These are phyloP conservation scores for Suhomyces canberraensis DNA, from an alignment of 805 yeast genomes.

Conservation along the genomic window DNA sequence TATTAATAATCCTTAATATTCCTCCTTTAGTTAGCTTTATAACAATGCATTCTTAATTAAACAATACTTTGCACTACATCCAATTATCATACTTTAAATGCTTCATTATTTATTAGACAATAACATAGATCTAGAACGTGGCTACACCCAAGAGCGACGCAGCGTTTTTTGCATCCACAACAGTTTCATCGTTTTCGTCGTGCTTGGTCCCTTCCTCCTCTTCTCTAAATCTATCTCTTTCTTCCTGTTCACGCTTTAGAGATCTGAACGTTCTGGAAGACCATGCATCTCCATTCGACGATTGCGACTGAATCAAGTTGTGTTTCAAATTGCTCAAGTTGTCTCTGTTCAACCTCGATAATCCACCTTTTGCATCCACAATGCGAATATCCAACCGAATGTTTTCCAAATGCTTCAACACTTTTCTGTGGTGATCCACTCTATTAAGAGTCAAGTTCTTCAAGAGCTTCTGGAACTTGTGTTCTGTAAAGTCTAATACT, in stretches of 20 bases:
- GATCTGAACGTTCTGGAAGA: conserved; percentile 40
- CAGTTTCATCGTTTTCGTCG: conserved; percentile 24
- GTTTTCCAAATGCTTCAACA: conserved; percentile 67
- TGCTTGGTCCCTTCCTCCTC: conserved; percentile 11
- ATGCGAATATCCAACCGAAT: conserved; percentile 69
- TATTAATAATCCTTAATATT: no score
- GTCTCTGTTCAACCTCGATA: conserved; percentile 79
- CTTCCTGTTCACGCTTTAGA: conserved; percentile 26
- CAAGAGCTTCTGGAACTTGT: conserved; percentile 50
- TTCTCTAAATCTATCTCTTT: conserved; percentile 11
- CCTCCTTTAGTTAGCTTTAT: no score
- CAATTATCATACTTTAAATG: no score
- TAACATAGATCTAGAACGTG: conserved; percentile 51
- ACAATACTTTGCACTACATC: no score
- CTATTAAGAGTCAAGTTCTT: conserved; percentile 61
- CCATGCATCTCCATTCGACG: conserved; percentile 43
- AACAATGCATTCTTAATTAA: no score
- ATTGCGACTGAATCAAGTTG: conserved; percentile 42
- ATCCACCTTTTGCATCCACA: conserved; percentile 75
- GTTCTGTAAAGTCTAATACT: conserved; percentile 57
- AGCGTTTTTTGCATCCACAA: conserved; percentile 77
- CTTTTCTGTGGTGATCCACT: conserved; percentile 84
- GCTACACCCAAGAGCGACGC: conserved; percentile 78
- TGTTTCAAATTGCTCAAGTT: conserved; percentile 45
- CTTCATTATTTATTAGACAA: no score